Evolutionary conservation across 2,329 filamentous ascomycete species (phyloP), one percentile per base, ranked within the genome.

Genomic region (Neopestalotiopsis sp.): DNA sequence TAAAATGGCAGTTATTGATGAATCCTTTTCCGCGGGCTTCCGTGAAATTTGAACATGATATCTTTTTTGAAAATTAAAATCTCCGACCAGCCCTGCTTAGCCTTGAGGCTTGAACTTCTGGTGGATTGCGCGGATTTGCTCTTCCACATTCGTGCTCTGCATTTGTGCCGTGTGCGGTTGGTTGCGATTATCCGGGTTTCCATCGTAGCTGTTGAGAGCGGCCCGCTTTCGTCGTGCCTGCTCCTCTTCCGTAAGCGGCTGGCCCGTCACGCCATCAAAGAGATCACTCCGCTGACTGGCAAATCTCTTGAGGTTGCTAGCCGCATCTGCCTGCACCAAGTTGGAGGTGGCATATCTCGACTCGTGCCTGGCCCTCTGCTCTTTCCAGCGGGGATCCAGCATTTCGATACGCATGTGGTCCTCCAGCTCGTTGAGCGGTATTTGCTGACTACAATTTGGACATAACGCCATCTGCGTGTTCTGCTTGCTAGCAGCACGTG

Each of bases 331-430:
- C 3, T 94, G 95, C 1, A 92, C 93, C 10, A 97, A 83, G 75
- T 97, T 98, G 10, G 94, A 97, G 0, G 93, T 95, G 1, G 93
- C 89, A 72, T 92, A 94, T 71, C 95, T 91, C 13, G 92, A 90
- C 60, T 97, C 94, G 17, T 93, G 90, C 79, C 97, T 97, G 69
- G 93, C 92, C 74, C 94, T 94, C 79, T 98, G 95, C 78, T 98
- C 95, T 79, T 97, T 97, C 95, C 95, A 98, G 69, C 92, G 89
- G 0, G 95, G 95, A 78, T 98, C 95, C 69, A 98, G 88, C 61
- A 98, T 87, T 81, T 98, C 95, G 78, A 98, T 97, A 80, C 93
- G 90, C 89, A 98, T 95, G 78, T 98, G 95, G 72, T 95, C 91
- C 70, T 96, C 93, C 73, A 98, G 88, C 82, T 98, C 95, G 75